These are phyloP conservation scores for Fusarium sp. DNA, from an alignment of 2,329 filamentous ascomycete species.

Conservation along the genomic window DNA sequence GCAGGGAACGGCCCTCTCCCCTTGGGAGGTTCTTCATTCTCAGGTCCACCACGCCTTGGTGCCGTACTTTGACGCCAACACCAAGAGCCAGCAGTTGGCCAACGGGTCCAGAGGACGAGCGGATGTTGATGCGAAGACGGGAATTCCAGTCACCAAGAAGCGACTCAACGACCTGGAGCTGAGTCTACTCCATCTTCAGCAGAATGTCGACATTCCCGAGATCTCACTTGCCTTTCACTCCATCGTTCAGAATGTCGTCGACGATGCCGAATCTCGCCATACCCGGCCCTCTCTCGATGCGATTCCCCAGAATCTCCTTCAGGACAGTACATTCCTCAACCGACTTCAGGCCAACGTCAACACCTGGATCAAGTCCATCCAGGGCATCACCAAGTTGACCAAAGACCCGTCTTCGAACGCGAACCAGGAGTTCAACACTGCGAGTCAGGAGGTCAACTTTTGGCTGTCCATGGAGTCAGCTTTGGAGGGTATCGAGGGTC, in stretches of 20 bases:
- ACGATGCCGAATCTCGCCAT: constrained; percentile 77
- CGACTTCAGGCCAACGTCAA: constrained; percentile 94
- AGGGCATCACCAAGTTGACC: constrained; percentile 93
- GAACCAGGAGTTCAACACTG: constrained; percentile 71
- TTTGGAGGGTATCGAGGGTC: constrained; percentile 89
- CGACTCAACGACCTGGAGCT: constrained; percentile 94
- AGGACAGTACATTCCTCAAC: constrained; percentile 93
- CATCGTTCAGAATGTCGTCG: constrained; percentile 85
- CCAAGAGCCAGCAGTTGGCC: constrained; percentile 79
- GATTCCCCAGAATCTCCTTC: constrained; percentile 79
- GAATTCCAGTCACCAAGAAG: constrained; percentile 97
- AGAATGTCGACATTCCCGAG: constrained; percentile 98
- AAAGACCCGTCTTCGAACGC: constrained; percentile 78
- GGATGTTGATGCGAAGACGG: constrained; percentile 91
- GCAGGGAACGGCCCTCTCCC: constrained; percentile 79
- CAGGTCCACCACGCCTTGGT: constrained; percentile 91
- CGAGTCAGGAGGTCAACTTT: constrained; percentile 98
- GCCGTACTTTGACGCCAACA: constrained; percentile 97
- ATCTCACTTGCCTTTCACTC: constrained; percentile 89
- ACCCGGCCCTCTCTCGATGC: constrained; percentile 80
- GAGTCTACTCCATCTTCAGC: constrained; percentile 89
- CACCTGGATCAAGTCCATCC: constrained; percentile 98
- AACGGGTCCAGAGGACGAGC: constrained; percentile 77
- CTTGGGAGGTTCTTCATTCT: constrained; percentile 92
- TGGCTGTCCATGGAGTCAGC: constrained; percentile 98